Conservation (phyloP, 2,329 filamentous ascomycete species). For the Ophiostoma montium region DNA sequence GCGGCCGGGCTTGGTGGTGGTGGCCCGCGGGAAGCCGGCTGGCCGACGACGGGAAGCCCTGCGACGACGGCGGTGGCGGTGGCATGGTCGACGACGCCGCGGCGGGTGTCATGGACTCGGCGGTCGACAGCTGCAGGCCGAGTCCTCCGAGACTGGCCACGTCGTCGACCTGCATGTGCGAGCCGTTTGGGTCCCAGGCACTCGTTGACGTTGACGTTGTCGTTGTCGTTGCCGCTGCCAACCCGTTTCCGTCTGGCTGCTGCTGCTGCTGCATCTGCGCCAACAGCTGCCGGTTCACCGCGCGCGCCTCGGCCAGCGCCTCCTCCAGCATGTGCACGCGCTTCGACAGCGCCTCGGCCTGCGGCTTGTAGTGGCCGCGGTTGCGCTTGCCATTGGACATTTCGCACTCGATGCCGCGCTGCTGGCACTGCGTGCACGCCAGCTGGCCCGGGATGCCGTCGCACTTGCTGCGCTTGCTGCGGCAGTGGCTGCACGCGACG, state of each 20-base stretch:
- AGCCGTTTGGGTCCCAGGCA: neutral
- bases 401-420: constrained; percentile 7
- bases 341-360: constrained; percentile 7
- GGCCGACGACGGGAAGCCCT: neutral
- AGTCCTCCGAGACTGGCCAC: neutral
- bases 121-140: neutral
- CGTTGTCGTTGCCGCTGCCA: too few relatives aligned
- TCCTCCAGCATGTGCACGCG: constrained; percentile 3
- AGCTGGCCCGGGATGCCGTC: constrained; percentile 8
- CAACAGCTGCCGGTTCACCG: neutral
- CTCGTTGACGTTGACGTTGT: neutral
- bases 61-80: neutral
- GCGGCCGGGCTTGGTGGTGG: neutral
- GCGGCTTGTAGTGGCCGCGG: constrained; percentile 10
- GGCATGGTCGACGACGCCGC: constrained; percentile 3
- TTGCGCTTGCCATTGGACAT: constrained; percentile 10
- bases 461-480: constrained; percentile 9
- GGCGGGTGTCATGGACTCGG: constrained; percentile 5
- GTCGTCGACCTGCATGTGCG: constrained; percentile 3
- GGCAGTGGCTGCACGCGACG: constrained; percentile 10
- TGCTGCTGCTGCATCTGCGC: neutral
- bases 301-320: constrained; percentile 6
- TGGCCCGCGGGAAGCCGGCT: neutral
- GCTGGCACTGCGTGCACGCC: constrained; percentile 6
- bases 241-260: too few relatives aligned